Evolutionary conservation across 371 early-diverging fungal species (phyloP).

Genomic region (Zychaea mexicana): DNA sequence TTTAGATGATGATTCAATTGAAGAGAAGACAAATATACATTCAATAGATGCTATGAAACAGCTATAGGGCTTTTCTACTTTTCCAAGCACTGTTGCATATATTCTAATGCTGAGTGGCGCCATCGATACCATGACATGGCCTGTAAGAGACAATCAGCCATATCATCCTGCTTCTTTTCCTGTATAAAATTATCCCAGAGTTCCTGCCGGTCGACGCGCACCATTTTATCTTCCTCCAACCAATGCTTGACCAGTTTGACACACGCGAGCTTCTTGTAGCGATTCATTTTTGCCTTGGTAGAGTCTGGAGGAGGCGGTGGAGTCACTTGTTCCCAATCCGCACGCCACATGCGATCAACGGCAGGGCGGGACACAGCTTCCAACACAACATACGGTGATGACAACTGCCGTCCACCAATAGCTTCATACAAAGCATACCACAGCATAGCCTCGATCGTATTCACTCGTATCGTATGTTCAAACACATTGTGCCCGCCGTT

Average conservation of each 20-base stretch:
- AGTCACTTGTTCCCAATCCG: constrained; percentile 9
- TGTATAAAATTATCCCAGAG: constrained; percentile 40
- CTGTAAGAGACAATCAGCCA: constrained; percentile 74
- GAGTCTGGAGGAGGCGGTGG: background rate
- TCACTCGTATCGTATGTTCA: constrained; percentile 51
- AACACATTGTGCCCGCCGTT: constrained; percentile 36
- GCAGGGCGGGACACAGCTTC: constrained; percentile 17
- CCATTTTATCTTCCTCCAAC: constrained; percentile 21
- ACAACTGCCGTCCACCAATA: background rate
- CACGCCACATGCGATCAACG: constrained; percentile 28
- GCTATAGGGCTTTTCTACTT: too few relatives aligned
- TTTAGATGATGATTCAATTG: too few relatives aligned
- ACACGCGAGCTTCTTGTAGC: constrained; percentile 35
- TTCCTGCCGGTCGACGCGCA: constrained; percentile 19
- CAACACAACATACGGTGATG: background rate
- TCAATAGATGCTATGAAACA: too few relatives aligned
- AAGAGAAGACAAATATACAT: too few relatives aligned
- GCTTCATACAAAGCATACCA: constrained; percentile 38
- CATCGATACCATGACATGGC: constrained; percentile 71
- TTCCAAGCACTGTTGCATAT: constrained; percentile 2
- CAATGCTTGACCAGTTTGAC: constrained; percentile 38
- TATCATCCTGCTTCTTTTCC: constrained; percentile 72
- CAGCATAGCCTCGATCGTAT: constrained; percentile 58
- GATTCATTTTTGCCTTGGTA: background rate
- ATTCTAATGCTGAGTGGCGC: constrained; percentile 26